Evolutionary conservation across 78 protist genomes (phyloP), one percentile per base, ranked within the genome.

Genomic region (Pigoraptor vietnamica): DNA sequence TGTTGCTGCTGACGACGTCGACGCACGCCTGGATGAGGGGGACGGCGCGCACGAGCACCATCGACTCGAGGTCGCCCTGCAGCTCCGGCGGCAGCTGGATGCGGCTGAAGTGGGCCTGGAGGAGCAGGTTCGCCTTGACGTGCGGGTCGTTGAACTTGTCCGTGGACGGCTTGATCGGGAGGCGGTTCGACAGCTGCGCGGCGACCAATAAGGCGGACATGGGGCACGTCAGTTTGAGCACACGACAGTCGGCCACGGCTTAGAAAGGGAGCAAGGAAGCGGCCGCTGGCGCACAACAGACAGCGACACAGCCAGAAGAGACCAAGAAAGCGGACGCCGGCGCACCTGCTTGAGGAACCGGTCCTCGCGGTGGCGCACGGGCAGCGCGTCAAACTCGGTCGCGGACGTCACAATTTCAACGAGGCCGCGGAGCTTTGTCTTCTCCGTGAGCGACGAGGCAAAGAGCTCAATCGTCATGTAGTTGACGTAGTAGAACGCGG

Each of bases 401-500:
- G 99, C 97, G 0, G 92, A 33, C 23, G 97, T 38, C 10, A 98
- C 82, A 40, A 98, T 95, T 87, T 95, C 97, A 55, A 98, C 23
- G 55, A 98, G 91, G 23, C 97, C 98, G 40, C 40, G 33, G 38
- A 95, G 91, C 81, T 95, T 94, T 89, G 96, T 97, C 24, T 90
- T 84, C 35, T 84, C 81, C n/a, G 92, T 88, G 90, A 98, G 93
- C 81, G 97, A 93, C 33, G 90, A 24, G 23, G 90, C 91, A 81
- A 95, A 88, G 38, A 89, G 90, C 86, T 97, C 99, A 35, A 98
- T 93, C 23, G 99, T 98, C 39, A 97, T 96, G 94, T 97, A 98
- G 90, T 95, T 92, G 48, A 98, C 92, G 95, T 97, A 94, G 94
- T 99, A 98, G 96, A 95, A 98, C 23, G 98, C 89, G n/a, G 99